phyloP scores from a whole-genome alignment of 805 yeast species.

The Kuraishia cidri region DNA sequence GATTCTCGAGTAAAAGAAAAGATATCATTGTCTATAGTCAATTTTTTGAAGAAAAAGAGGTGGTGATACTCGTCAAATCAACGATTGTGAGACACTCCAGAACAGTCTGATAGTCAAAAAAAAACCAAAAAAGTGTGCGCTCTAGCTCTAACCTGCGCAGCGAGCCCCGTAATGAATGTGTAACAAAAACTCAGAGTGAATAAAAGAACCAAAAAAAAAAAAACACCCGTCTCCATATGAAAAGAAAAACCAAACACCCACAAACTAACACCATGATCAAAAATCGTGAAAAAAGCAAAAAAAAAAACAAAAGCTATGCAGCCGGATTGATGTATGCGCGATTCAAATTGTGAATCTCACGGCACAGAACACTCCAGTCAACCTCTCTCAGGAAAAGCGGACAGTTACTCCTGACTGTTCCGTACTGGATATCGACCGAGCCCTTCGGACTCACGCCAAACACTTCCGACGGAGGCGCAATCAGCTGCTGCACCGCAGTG shows the following conservation, averaged over 20 bases:
- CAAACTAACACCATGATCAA: not conserved
- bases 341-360: conserved; percentile 75
- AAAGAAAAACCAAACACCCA: not conserved
- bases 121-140: no score
- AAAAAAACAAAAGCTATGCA: not conserved
- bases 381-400: conserved; percentile 44
- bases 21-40: not conserved
- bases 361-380: conserved; percentile 84
- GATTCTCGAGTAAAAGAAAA: conserved; percentile 22
- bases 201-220: not conserved
- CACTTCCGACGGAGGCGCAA: conserved; percentile 19
- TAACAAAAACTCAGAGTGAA: no score
- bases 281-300: not conserved
- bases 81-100: no score
- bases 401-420: conserved; percentile 17
- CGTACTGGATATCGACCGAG: no score
- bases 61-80: no score
- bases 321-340: conserved; percentile 46
- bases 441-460: no score
- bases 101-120: no score
- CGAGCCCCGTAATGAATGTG: no score
- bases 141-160: no score
- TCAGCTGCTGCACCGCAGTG: conserved; percentile 11
- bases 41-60: no score
- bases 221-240: not conserved